These are phyloP conservation scores for Pseudoturritis turrita DNA, from an alignment of 345 rosid species.

Conservation along the genomic window DNA sequence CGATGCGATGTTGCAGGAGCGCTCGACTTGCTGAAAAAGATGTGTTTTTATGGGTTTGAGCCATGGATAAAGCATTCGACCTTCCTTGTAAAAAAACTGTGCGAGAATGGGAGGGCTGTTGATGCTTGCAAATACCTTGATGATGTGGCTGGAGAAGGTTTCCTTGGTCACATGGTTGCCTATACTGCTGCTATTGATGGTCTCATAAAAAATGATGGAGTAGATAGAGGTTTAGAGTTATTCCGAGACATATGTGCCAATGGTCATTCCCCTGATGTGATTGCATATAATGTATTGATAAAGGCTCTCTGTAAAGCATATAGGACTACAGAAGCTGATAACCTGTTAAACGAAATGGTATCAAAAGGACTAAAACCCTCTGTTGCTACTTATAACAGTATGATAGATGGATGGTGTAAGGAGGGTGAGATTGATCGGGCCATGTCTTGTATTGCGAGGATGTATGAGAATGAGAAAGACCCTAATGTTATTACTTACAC, in stretches of 20 bases:
- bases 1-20: constrained; percentile 58
- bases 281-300: constrained; percentile 72
- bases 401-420: constrained; percentile 88
- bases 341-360: constrained; percentile 61
- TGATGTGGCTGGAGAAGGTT: constrained; percentile 68
- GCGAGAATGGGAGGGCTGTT: constrained; percentile 45
- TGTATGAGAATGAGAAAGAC: constrained; percentile 47
- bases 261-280: constrained; percentile 70
- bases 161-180: constrained; percentile 63
- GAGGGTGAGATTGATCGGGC: constrained; percentile 51
- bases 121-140: constrained; percentile 66
- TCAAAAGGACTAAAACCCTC: constrained; percentile 69
- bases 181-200: constrained; percentile 76
- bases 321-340: constrained; percentile 58
- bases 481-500: constrained; percentile 78
- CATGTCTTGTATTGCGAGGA: constrained; percentile 48
- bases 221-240: constrained; percentile 63
- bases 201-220: constrained; percentile 45
- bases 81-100: constrained; percentile 53
- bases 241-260: constrained; percentile 50
- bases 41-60: constrained; percentile 68
- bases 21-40: constrained; percentile 48
- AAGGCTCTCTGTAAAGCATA: constrained; percentile 61
- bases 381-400: constrained; percentile 58
- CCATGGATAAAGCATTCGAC: constrained; percentile 84